Percentiles rank a stretch among this genome's conserved stretches.
Evolutionary conservation across 768 basidiomycete genomes (phyloP).

Genomic region (Peribolospora kevripleyi): DNA sequence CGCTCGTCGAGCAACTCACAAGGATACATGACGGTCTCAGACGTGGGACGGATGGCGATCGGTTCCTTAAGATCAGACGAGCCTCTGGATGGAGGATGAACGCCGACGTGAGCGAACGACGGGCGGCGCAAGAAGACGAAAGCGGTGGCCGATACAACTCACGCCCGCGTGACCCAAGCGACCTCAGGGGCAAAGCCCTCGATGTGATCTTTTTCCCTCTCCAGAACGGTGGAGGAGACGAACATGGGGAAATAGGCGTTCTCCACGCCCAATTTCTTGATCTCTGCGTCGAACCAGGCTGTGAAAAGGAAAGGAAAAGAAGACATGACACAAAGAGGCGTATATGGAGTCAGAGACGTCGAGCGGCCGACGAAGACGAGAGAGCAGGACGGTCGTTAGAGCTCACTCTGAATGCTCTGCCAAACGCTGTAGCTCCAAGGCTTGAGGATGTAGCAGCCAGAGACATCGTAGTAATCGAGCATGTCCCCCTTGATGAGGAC

Average conservation of each 20-base stretch:
- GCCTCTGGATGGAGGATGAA: conserved; percentile 32
- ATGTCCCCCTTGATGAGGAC: conserved; percentile 96
- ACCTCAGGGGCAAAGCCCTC: conserved; percentile 99
- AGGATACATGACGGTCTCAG: conserved; percentile 98
- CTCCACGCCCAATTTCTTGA: conserved; percentile 83
- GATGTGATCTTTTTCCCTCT: conserved; percentile 93
- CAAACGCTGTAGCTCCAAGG: conserved; percentile 95
- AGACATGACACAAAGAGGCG: neutral
- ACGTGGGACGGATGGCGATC: conserved; percentile 91
- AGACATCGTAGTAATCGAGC: conserved; percentile 97
- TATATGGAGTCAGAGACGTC: neutral
- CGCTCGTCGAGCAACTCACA: conserved; percentile 29
- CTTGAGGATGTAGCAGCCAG: conserved; percentile 93
- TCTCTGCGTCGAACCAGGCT: conserved; percentile 80
- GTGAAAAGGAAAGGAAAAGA: neutral
- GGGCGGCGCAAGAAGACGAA: neutral
- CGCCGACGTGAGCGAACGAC: neutral
- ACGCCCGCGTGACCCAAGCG: conserved; percentile 98
- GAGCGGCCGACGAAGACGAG: neutral
- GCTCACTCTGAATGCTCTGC: conserved; percentile 74
- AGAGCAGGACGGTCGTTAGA: neutral
- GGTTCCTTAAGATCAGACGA: conserved; percentile 84
- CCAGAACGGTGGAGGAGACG: conserved; percentile 69
- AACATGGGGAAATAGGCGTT: conserved; percentile 99
- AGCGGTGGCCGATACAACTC: conserved; percentile 18